Conservation (phyloP, 1,284 basidiomycete species). For the Boletus sp. region DNA sequence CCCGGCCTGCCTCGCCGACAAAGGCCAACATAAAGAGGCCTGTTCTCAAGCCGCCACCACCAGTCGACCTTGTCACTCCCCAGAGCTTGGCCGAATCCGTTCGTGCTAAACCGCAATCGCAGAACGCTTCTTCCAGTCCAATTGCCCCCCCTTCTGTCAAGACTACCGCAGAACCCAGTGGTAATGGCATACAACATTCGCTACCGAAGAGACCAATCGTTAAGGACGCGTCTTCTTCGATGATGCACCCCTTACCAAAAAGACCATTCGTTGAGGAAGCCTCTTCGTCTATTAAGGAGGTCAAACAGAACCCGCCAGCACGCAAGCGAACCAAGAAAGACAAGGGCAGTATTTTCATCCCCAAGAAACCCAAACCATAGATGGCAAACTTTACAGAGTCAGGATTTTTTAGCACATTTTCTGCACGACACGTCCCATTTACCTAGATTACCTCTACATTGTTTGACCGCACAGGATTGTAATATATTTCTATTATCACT, state of each 20-base stretch:
- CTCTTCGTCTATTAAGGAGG: conserved; percentile 4
- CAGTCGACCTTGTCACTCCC: conserved; percentile 31
- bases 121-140: conserved; percentile 6
- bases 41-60: conserved; percentile 20
- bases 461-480: conserved; percentile 8
- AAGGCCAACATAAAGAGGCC: conserved; percentile 21
- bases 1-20: conserved; percentile 20
- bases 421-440: conserved; percentile 1
- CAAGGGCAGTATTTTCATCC: conserved; percentile 48
- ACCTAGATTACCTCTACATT: conserved; percentile 8
- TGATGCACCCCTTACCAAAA: background rate
- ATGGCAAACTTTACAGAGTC: background rate
- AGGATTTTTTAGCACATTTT: conserved; percentile 2
- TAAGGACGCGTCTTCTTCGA: conserved; percentile 18
- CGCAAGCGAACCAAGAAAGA: conserved; percentile 42
- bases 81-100: conserved; percentile 30
- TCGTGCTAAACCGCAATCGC: conserved; percentile 27
- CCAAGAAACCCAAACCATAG: conserved; percentile 36
- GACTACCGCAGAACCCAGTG: background rate
- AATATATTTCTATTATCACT: conserved; percentile 21
- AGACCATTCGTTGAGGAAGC: background rate
- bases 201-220: conserved; percentile 25
- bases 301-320: conserved; percentile 15
- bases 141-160: conserved; percentile 1
- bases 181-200: background rate